Conservation (phyloP, 371 early-diverging fungal genomes). For the Capillidium heterosporum region DNA sequence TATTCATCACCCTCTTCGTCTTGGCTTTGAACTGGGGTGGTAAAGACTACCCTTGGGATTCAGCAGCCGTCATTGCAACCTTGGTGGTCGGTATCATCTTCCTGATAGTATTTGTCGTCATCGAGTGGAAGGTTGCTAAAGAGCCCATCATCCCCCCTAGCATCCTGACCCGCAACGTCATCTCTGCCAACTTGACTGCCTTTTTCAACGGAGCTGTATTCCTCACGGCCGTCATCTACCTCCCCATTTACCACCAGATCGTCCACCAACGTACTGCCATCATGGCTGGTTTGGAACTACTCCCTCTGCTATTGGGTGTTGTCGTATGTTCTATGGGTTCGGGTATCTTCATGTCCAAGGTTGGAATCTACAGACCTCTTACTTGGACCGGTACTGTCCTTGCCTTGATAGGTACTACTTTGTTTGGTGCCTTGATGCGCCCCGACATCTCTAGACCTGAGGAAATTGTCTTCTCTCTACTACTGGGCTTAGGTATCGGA, state of each 20-base stretch:
- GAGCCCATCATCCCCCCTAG: constrained; percentile 39
- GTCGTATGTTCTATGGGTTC: constrained; percentile 24
- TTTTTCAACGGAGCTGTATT: constrained; percentile 49
- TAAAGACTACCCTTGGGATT: constrained; percentile 41
- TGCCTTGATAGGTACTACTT: constrained; percentile 20
- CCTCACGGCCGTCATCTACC: constrained; percentile 47
- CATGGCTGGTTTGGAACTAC: constrained; percentile 37
- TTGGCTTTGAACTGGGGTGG: constrained; percentile 11
- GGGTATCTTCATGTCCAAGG: constrained; percentile 26
- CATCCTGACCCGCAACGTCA: constrained; percentile 22
- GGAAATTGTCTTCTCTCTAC: constrained; percentile 21
- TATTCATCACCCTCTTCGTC: constrained; percentile 2
- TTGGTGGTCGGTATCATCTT: constrained; percentile 38
- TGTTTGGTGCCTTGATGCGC: constrained; percentile 23
- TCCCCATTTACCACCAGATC: constrained; percentile 36
- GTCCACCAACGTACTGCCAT: constrained; percentile 19
- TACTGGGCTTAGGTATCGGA: constrained; percentile 37
- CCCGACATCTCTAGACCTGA: constrained; percentile 15
- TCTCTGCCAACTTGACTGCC: constrained; percentile 18
- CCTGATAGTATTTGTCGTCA: constrained; percentile 38
- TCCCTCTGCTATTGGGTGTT: constrained; percentile 38
- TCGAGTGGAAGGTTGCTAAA: constrained; percentile 21
- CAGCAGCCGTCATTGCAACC: constrained; percentile 24
- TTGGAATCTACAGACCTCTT: constrained; percentile 26
- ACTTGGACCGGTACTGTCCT: constrained; percentile 26